A percentile compares a stretch with the other conserved stretches of the same genome.
phyloP scores from a whole-genome alignment of 441 rosid genomes.

The Jatropha podagrica region DNA sequence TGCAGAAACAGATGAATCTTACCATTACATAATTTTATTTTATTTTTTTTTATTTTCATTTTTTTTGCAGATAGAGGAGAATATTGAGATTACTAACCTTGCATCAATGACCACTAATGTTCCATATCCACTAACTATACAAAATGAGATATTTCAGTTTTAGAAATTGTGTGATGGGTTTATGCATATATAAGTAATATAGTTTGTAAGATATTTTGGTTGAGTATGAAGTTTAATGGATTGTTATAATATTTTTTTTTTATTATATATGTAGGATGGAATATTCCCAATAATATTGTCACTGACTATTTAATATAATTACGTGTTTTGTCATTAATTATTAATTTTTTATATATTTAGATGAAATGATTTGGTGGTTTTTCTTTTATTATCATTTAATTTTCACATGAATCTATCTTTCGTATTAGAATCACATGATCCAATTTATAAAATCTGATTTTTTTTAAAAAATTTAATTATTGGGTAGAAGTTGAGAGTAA shows the following conservation, averaged over 20 bases:
- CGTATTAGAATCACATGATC: too few species aligned
- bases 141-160: conserved; percentile 54
- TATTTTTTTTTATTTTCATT: not conserved
- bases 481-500: too few species aligned
- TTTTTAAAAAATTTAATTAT: too few species aligned
- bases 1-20: not conserved
- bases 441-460: too few species aligned
- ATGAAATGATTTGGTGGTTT: too few species aligned
- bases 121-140: conserved; percentile 59
- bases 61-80: conserved; percentile 64
- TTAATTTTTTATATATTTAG: not conserved
- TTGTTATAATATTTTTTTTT: not conserved
- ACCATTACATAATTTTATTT: not conserved
- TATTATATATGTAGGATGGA: too few species aligned
- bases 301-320: not conserved
- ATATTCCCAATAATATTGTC: not conserved
- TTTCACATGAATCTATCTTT: too few species aligned
- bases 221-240: not conserved
- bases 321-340: not conserved
- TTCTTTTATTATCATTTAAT: too few species aligned
- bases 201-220: not conserved
- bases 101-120: conserved; percentile 41
- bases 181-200: not conserved
- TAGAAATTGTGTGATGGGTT: conserved; percentile 19
- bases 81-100: conserved; percentile 39